Percentiles rank a stretch among this genome's conserved stretches.
Evolutionary conservation across 495 filamentous ascomycete species (phyloP).

Genomic region (Aspergillus homomorphus): DNA sequence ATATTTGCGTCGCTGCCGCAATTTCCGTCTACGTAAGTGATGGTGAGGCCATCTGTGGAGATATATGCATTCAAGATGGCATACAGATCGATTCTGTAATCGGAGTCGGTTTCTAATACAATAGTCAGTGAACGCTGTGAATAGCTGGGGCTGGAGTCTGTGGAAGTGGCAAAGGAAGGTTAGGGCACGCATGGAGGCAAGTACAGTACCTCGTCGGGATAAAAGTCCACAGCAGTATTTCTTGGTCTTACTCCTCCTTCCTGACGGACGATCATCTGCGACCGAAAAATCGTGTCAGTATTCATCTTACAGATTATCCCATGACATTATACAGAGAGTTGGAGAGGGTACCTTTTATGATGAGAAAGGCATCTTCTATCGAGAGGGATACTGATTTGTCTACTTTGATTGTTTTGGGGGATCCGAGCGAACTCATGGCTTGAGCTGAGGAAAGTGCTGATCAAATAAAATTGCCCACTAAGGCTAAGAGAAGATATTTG

Average conservation of each 20-base stretch:
- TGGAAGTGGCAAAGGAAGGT: background rate
- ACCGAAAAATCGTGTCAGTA: conserved; percentile 32
- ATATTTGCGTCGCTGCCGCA: conserved; percentile 56
- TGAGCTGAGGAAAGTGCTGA: background rate
- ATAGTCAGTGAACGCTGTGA: conserved; percentile 16
- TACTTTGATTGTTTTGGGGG: conserved; percentile 42
- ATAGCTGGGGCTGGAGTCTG: no score
- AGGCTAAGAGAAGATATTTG: no score
- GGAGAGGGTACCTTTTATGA: conserved; percentile 54
- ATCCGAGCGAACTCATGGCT: background rate
- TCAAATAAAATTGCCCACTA: no score
- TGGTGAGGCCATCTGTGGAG: conserved; percentile 55
- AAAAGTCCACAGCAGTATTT: background rate
- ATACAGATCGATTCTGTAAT: conserved; percentile 66
- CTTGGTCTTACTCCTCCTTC: conserved; percentile 24
- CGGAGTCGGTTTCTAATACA: conserved; percentile 28
- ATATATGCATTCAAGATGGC: conserved; percentile 80
- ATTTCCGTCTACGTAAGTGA: conserved; percentile 65
- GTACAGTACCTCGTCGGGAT: background rate
- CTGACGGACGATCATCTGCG: conserved; percentile 29
- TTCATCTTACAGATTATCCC: background rate
- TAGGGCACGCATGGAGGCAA: conserved; percentile 12
- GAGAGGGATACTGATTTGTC: conserved; percentile 60
- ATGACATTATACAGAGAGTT: conserved; percentile 1
- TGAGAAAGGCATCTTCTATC: conserved; percentile 58